These are phyloP conservation scores for Marasmius fiardii DNA, from an alignment of 1,284 basidiomycete species.

Conservation along the genomic window DNA sequence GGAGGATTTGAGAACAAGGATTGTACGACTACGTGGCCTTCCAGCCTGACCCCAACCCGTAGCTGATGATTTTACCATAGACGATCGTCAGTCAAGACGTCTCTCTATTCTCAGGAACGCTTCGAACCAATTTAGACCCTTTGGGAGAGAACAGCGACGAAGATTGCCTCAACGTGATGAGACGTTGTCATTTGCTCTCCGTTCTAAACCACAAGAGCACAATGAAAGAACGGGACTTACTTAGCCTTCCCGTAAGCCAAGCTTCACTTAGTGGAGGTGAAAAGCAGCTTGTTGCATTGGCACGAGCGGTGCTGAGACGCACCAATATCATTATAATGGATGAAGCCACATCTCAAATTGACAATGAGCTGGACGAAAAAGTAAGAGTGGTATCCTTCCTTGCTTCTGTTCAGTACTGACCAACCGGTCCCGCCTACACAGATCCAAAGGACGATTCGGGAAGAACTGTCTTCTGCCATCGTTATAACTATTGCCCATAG, in stretches of 20 bases:
- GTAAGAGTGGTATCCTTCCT: constrained; percentile 7
- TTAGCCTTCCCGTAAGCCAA: constrained; percentile 67
- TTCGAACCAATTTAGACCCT: constrained; percentile 78
- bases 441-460: constrained; percentile 79
- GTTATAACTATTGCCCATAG: constrained; percentile 85
- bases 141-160: constrained; percentile 58
- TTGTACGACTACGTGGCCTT: constrained; percentile 35
- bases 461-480: constrained; percentile 69
- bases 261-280: constrained; percentile 79
- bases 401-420: constrained; percentile 1
- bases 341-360: constrained; percentile 79
- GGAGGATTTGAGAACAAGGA: constrained; percentile 70
- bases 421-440: constrained; percentile 28
- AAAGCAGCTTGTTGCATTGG: constrained; percentile 75
- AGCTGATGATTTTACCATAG: constrained; percentile 27
- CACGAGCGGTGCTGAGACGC: constrained; percentile 69
- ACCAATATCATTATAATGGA: constrained; percentile 86
- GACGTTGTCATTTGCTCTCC: constrained; percentile 56
- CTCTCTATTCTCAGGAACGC: constrained; percentile 81
- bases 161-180: constrained; percentile 64
- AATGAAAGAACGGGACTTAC: constrained; percentile 29
- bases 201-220: constrained; percentile 35
- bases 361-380: constrained; percentile 72
- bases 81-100: constrained; percentile 84
- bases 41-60: constrained; percentile 3